A percentile compares a stretch with the other conserved stretches of the same genome.
These are phyloP conservation scores for Yamadazyma conglobata DNA, from an alignment of 1,139 yeast genomes.

Conservation along the genomic window DNA sequence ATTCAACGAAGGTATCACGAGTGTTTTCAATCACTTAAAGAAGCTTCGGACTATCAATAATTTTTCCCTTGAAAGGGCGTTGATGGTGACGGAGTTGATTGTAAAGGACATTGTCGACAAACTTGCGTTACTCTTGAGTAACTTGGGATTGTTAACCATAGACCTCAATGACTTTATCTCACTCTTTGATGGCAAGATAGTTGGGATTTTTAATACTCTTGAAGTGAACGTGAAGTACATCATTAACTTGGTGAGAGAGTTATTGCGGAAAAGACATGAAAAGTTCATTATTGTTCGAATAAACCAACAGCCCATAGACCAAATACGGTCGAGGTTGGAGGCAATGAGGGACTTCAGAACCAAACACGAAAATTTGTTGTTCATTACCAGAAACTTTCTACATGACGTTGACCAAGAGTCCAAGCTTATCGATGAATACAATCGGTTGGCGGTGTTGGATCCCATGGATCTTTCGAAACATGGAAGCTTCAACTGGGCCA, in stretches of 20 bases:
- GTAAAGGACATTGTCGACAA: conserved; percentile 30
- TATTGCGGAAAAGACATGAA: conserved; percentile 70
- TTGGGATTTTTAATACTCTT: conserved; percentile 22
- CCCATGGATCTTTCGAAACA: conserved; percentile 34
- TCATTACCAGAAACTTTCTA: conserved; percentile 27
- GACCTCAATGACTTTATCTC: conserved; percentile 21
- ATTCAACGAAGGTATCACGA: conserved; percentile 43
- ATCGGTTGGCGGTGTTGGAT: conserved; percentile 15
- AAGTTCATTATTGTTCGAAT: conserved; percentile 66
- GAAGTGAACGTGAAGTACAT: conserved; percentile 36
- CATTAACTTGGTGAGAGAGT: conserved; percentile 61
- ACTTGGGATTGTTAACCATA: conserved; percentile 25
- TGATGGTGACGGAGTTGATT: conserved; percentile 62
- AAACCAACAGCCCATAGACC: conserved; percentile 39
- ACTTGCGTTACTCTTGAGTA: conserved; percentile 21
- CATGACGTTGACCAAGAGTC: conserved; percentile 16
- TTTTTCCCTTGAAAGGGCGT: conserved; percentile 65
- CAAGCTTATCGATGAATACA: conserved; percentile 30
- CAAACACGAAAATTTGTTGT: conserved; percentile 54
- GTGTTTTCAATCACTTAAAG: conserved; percentile 61
- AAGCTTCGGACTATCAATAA: conserved; percentile 49
- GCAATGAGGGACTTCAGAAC: conserved; percentile 46
- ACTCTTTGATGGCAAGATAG: conserved; percentile 16
- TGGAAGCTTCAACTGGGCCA: conserved; percentile 31
- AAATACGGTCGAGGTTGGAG: conserved; percentile 45